Conservation (phyloP, 352 stramenopile species). For the Globisporangium recalcitrans region DNA sequence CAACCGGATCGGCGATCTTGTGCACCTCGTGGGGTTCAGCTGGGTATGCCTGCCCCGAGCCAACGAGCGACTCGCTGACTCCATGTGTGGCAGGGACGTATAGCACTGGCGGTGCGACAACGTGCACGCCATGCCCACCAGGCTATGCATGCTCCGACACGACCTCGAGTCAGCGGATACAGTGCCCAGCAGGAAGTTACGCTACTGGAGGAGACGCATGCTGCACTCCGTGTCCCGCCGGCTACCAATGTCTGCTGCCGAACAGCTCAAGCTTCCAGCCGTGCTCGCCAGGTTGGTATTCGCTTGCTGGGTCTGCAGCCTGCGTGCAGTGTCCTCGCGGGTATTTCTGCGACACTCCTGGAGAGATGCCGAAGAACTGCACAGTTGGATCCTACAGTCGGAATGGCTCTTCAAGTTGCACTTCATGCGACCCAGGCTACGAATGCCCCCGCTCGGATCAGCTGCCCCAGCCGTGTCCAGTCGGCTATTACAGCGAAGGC, state of each 20-base stretch:
- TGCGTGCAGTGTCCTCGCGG: conserved; percentile 80
- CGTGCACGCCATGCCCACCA: conserved; percentile 54
- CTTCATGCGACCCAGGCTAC: conserved; percentile 73
- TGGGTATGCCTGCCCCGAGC: conserved; percentile 46
- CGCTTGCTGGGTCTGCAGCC: conserved; percentile 33
- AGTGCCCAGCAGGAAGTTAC: conserved; percentile 56
- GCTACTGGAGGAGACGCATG: conserved; percentile 39
- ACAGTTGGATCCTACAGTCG: conserved; percentile 77
- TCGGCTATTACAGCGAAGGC: conserved; percentile 86
- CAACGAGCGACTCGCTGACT: conserved; percentile 23
- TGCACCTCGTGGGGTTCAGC: conserved; percentile 72
- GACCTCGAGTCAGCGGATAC: conserved; percentile 34
- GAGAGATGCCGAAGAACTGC: conserved; percentile 64
- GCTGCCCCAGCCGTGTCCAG: conserved; percentile 70
- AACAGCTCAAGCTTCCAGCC: conserved; percentile 55
- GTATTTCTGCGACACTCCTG: conserved; percentile 68
- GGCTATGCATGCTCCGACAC: conserved; percentile 75
- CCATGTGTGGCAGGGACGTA: conserved; percentile 56
- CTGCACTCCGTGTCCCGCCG: conserved; percentile 70
- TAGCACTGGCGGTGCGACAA: conserved; percentile 40
- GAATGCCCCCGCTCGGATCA: conserved; percentile 73
- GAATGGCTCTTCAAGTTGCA: conserved; percentile 58
- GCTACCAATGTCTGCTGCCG: conserved; percentile 66
- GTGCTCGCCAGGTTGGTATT: conserved; percentile 69
- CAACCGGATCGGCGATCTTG: conserved; percentile 25